Evolutionary conservation across 768 basidiomycete genomes (phyloP), one percentile per base, ranked within the genome.

Genomic region (Amanita pseudoporphyria): DNA sequence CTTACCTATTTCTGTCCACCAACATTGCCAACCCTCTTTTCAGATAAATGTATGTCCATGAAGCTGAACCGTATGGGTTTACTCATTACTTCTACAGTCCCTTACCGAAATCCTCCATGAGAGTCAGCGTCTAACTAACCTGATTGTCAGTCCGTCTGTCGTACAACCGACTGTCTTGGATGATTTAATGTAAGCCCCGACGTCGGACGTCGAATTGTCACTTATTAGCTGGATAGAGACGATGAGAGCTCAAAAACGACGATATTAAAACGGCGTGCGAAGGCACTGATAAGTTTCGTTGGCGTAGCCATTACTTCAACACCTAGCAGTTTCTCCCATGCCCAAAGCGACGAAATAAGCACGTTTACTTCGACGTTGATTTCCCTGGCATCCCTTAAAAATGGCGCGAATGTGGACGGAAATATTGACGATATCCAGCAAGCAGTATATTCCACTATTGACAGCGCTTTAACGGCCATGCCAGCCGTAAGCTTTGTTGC

Each of bases 41-140:
- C 81, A 82, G 59, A 64, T 83, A 47, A 62, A 64, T 36, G 87
- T 86, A 51, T 47, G 78, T 61, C 2, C 35, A 28, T 26, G 18
- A 3, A 44, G 0, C 43, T n/a, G 1, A 5, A n/a, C 36, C 28
- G 9, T 30, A 43, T 7, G 28, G 9, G 33, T 5, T 53, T 18
- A 31, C 22, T 33, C 49, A 44, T 50, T 41, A 18, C n/a, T 37
- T 45, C 47, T 36, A 2, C 54, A 88, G 82, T 72, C 78, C 12
- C 66, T 91, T 21, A 70, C 71, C 0, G 81, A 85, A 56, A 65
- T 86, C 12, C 66, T 91, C 30, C 68, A 70, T 18, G 93, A 95
- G 63, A 74, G 78, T 12, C 68, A 76, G 32, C 71, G 83, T 3
- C 73, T 91, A 26, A 62, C 78, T 14, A 60, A 62, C 0, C 71